Conservation (phyloP, 2,329 filamentous ascomycete genomes). For the Alternaria viburni region DNA sequence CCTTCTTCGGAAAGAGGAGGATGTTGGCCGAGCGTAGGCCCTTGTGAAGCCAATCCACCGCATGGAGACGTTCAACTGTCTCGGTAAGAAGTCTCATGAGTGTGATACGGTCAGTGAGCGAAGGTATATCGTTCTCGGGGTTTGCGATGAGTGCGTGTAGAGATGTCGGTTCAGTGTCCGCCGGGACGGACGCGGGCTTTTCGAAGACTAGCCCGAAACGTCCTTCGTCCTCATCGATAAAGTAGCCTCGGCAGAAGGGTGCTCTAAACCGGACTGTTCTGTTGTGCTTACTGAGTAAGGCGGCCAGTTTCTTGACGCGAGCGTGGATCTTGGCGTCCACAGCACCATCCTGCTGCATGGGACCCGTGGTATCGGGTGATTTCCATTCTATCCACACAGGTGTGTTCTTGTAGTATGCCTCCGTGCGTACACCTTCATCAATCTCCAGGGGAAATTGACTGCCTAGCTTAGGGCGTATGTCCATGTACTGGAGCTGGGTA, state of each 20-base stretch:
- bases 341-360: conserved; percentile 19
- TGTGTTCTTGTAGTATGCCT: conserved; percentile 34
- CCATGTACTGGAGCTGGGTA: conserved; percentile 7
- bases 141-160: conserved; percentile 55
- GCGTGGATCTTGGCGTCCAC: conserved; percentile 36
- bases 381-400: conserved; percentile 51
- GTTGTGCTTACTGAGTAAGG: conserved; percentile 42
- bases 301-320: conserved; percentile 41
- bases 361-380: conserved; percentile 29
- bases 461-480: conserved; percentile 28
- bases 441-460: conserved; percentile 23
- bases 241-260: conserved; percentile 46
- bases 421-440: conserved; percentile 33
- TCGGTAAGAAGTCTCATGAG: conserved; percentile 61
- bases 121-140: conserved; percentile 47
- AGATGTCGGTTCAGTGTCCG: conserved; percentile 54
- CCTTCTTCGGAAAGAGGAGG: conserved; percentile 55
- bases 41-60: conserved; percentile 65
- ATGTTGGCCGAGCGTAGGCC: conserved; percentile 62
- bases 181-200: conserved; percentile 50
- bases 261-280: conserved; percentile 40
- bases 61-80: conserved; percentile 62
- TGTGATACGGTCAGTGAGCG: conserved; percentile 59
- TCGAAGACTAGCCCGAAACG: conserved; percentile 63
- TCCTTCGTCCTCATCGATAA: conserved; percentile 41